A percentile compares a stretch with the other conserved stretches of the same genome.
These are phyloP conservation scores for Candida tammaniensis DNA, from an alignment of 805 yeast genomes.

Conservation along the genomic window DNA sequence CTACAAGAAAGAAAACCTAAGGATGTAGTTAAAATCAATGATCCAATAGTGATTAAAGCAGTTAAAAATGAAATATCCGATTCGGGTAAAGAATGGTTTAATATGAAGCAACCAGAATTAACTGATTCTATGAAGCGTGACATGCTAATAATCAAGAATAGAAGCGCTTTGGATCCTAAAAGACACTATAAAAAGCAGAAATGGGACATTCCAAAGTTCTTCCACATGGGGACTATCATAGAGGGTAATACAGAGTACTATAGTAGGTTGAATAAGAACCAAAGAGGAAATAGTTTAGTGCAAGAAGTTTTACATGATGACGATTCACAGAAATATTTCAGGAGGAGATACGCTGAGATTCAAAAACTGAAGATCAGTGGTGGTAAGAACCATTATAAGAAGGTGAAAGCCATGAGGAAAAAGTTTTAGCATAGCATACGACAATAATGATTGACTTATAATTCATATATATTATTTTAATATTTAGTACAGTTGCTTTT, in stretches of 20 bases:
- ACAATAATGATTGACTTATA: not conserved
- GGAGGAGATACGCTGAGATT: constrained; percentile 78
- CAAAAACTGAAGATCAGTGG: constrained; percentile 64
- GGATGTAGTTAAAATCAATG: constrained; percentile 39
- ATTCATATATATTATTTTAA: too few species aligned
- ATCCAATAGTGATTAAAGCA: constrained; percentile 35
- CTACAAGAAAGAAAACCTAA: constrained; percentile 14
- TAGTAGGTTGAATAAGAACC: constrained; percentile 64
- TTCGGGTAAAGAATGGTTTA: constrained; percentile 73
- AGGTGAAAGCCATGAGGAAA: constrained; percentile 58
- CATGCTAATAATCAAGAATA: constrained; percentile 71
- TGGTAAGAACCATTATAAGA: constrained; percentile 63
- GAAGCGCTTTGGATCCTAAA: constrained; percentile 92
- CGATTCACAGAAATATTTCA: constrained; percentile 71
- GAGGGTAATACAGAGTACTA: constrained; percentile 80
- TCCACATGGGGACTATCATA: constrained; percentile 85
- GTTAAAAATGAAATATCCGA: constrained; percentile 19
- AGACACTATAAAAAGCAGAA: constrained; percentile 88
- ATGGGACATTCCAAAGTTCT: constrained; percentile 72
- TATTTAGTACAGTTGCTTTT: too few species aligned
- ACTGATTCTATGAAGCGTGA: constrained; percentile 76
- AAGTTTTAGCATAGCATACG: constrained; percentile 28
- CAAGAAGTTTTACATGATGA: constrained; percentile 79
- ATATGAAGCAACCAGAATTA: constrained; percentile 71
- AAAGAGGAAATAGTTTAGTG: constrained; percentile 74